Evolutionary conservation across 2,329 filamentous ascomycete genomes (phyloP).

Genomic region (Alternaria panax): DNA sequence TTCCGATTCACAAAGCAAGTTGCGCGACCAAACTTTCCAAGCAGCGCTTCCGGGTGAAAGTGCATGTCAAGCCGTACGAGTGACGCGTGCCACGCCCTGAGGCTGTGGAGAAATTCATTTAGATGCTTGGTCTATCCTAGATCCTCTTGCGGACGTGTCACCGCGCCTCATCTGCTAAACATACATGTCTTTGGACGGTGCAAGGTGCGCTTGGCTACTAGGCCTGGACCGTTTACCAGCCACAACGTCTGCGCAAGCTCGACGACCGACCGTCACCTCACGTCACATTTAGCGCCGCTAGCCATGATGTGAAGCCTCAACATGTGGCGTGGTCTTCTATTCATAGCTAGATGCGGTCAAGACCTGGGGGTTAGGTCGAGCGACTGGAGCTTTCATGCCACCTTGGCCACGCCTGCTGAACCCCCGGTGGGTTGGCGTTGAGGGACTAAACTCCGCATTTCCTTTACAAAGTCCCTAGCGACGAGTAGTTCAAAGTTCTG

Average conservation of each 20-base stretch:
- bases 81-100: constrained; percentile 11
- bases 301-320: constrained; percentile 11
- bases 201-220: constrained; percentile 2
- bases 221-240: constrained; percentile 10
- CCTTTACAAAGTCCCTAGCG: not conserved
- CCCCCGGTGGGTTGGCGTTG: not conserved
- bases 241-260: constrained; percentile 19
- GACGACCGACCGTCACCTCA: not conserved
- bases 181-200: not conserved
- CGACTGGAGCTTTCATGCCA: not conserved
- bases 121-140: not conserved
- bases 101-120: not conserved
- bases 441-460: not conserved
- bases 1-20: constrained; percentile 12
- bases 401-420: not conserved
- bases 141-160: not conserved
- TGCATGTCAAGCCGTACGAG: not conserved
- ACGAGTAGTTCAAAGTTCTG: not conserved
- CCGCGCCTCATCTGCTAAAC: not conserved
- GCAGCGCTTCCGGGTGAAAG: not conserved
- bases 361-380: not conserved
- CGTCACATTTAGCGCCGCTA: constrained; percentile 1
- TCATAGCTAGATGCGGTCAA: constrained; percentile 10
- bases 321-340: constrained; percentile 6
- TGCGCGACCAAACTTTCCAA: constrained; percentile 4